Evolutionary conservation across 768 basidiomycete species (phyloP), one percentile per base, ranked within the genome.

Genomic region (Phanerochaete carnosa): DNA sequence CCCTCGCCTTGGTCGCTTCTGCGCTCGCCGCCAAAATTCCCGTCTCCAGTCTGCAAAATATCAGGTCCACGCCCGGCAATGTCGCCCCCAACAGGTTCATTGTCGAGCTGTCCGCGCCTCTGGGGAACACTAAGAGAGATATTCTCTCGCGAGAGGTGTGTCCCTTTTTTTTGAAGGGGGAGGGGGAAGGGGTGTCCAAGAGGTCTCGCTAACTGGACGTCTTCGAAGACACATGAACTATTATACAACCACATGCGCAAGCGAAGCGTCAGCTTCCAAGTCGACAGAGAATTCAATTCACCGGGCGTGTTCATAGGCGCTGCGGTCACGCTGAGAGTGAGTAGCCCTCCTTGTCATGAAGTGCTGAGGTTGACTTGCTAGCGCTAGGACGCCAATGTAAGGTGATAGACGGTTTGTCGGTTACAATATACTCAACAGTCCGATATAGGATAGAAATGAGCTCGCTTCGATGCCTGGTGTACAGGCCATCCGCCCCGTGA

Each of bases 281-380:
- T 86, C 11, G 73, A 77, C 55, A 80, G 76, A 63, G 83, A 83
- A 63, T 89, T 78, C 73, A 76, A 86, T 56, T 65, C 77, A 0
- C 72, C 75, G 3, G 82, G 79, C 0, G 61, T 89, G 13, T 87
- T 89, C 66, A 72, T 84, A 29, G 88, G 88, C 4, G 86, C 82
- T 29, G 76, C 82, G 39, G 64, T 88, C 53, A 79, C 78, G 22
- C 65, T 88, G 35, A 67, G 71, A 37, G 81, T 80, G 57, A 62
- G 76, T 75, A 25, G 1, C 13, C 33, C 33, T 35, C 1, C 7
- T 51, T 29, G 15, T 26, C 23, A 15, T 26, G 16, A 11, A 23
- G 49, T 28, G 15, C 3, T 16, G 6, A 51, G 4, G 26, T 59
- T 12, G 13, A 30, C 37, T 53, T 46, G 11, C n/a, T 3, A 19